A percentile compares a stretch with the other conserved stretches of the same genome.
These are phyloP conservation scores for Trichomonas vaginalis DNA, from an alignment of 208 protist species.

Conservation along the genomic window DNA sequence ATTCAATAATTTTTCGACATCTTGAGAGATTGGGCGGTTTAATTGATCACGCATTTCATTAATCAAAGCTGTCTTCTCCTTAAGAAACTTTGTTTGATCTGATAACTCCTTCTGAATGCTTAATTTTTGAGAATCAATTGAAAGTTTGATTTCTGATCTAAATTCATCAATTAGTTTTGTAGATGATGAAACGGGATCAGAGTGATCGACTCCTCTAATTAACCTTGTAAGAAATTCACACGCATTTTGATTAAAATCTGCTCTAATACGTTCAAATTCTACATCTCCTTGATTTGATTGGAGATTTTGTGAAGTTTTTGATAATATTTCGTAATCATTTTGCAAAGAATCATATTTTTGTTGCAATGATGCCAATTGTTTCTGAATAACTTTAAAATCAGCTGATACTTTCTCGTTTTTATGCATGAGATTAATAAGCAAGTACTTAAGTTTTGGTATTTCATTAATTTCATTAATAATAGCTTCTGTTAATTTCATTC, in stretches of 20 bases:
- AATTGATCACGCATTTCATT: background rate
- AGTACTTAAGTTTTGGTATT: background rate
- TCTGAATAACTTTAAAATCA: background rate
- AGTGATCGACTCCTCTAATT: background rate
- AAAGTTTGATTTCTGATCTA: background rate
- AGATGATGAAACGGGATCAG: background rate
- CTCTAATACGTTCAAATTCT: background rate
- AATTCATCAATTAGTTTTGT: background rate
- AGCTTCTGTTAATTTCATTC: constrained; percentile 7
- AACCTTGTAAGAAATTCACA: background rate
- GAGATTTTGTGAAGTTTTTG: background rate
- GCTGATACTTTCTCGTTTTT: background rate
- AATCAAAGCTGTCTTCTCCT: background rate
- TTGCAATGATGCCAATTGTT: background rate
- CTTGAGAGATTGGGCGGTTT: background rate
- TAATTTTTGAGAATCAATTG: background rate
- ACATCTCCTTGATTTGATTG: background rate
- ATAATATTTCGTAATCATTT: no score
- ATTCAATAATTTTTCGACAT: background rate
- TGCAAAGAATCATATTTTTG: background rate
- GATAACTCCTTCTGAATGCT: background rate
- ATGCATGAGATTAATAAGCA: background rate
- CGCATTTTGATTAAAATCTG: background rate
- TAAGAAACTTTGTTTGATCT: background rate
- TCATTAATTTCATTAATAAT: background rate